Conservation (phyloP, 495 filamentous ascomycete genomes). For the Ramalina intermedia region DNA sequence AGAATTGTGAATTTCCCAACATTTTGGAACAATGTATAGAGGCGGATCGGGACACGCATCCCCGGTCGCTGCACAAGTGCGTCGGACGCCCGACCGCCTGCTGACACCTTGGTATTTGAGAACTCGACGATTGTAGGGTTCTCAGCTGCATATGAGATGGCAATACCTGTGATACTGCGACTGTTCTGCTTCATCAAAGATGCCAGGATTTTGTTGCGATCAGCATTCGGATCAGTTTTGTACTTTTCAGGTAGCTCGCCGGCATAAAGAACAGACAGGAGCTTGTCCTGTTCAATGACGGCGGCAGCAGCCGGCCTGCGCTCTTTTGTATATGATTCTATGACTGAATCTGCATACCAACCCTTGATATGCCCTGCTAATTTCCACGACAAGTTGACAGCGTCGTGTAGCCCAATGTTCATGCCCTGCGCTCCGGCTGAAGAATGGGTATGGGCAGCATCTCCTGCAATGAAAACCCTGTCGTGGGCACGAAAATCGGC, state of each 20-base stretch:
- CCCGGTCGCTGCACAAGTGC: conserved; percentile 7
- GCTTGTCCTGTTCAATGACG: conserved; percentile 32
- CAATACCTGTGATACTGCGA: conserved; percentile 8
- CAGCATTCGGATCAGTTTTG: not conserved
- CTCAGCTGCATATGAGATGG: conserved; percentile 1
- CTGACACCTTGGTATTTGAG: not conserved
- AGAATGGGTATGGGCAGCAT: conserved; percentile 37
- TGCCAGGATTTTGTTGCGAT: not conserved
- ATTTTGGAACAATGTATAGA: conserved; percentile 5
- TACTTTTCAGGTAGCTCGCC: conserved; percentile 7
- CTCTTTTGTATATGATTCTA: conserved; percentile 30
- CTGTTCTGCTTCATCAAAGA: not conserved
- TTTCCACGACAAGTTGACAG: conserved; percentile 39
- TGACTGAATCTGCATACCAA: conserved; percentile 18
- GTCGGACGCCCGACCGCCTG: conserved; percentile 9
- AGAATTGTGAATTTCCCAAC: conserved; percentile 8
- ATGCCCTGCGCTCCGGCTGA: conserved; percentile 37
- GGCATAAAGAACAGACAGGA: conserved; percentile 3
- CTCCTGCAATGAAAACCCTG: conserved; percentile 34
- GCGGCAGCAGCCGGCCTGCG: conserved; percentile 25
- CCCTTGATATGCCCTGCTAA: conserved; percentile 28
- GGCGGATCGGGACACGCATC: conserved; percentile 1
- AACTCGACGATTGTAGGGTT: not conserved
- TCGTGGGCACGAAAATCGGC: conserved; percentile 25
- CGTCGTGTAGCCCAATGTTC: conserved; percentile 40